These are phyloP conservation scores for Didymella exigua DNA, from an alignment of 2,329 filamentous ascomycete species.

Conservation along the genomic window DNA sequence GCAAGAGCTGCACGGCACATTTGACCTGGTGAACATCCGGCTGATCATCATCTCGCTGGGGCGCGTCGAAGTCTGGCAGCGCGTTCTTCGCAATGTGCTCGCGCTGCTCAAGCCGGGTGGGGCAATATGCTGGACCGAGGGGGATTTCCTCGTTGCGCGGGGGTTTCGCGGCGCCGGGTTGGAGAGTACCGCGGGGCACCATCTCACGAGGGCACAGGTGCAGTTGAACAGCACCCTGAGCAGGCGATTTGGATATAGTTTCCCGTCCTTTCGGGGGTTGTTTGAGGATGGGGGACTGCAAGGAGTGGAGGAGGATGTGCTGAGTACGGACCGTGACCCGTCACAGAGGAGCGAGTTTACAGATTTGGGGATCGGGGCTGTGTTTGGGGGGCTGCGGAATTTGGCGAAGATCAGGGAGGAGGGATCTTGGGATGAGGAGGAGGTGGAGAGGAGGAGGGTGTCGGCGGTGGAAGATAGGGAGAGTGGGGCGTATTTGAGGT, in stretches of 20 bases:
- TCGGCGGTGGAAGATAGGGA: conserved; percentile 30
- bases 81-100: conserved; percentile 30
- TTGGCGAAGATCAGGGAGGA: conserved; percentile 26
- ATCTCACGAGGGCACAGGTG: conserved; percentile 27
- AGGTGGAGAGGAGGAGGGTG: conserved; percentile 25
- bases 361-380: conserved; percentile 35
- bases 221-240: conserved; percentile 30
- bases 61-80: conserved; percentile 25
- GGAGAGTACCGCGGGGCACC: conserved; percentile 22
- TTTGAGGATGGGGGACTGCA: conserved; percentile 27
- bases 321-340: conserved; percentile 33
- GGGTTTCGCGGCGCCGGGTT: conserved; percentile 25
- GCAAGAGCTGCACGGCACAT: conserved; percentile 29
- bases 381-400: conserved; percentile 35
- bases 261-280: conserved; percentile 25
- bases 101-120: conserved; percentile 39
- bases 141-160: conserved; percentile 31
- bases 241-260: conserved; percentile 33
- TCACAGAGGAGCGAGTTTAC: conserved; percentile 36
- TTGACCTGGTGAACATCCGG: conserved; percentile 40
- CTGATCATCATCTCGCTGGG: conserved; percentile 40
- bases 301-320: conserved; percentile 31
- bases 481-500: conserved; percentile 37
- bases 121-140: conserved; percentile 39
- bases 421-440: conserved; percentile 31